phyloP scores from a whole-genome alignment of 768 basidiomycete genomes.

The Suillus subalutaceus region DNA sequence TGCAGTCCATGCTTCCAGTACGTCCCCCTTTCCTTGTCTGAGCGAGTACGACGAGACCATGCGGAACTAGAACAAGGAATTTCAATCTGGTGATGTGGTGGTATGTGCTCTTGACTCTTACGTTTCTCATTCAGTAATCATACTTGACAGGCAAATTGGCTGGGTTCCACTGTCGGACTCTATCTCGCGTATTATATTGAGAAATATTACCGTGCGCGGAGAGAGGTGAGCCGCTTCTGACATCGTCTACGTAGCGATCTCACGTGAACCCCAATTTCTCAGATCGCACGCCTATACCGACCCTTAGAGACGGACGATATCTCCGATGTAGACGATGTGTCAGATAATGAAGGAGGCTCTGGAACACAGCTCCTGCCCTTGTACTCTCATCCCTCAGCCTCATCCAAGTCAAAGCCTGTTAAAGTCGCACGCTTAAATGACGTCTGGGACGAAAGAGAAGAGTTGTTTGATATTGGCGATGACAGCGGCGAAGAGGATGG shows the following conservation, averaged over 20 bases:
- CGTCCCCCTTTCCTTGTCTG: slow-evolving; percentile 22
- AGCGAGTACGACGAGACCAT: slow-evolving; percentile 9
- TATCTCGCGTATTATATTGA: slow-evolving; percentile 70
- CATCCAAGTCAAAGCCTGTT: slow-evolving; percentile 32
- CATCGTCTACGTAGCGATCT: not conserved
- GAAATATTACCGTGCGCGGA: slow-evolving; percentile 73
- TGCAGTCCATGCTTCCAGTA: slow-evolving; percentile 78
- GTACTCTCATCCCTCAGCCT: slow-evolving; percentile 28
- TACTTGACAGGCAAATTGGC: slow-evolving; percentile 67
- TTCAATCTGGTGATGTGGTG: slow-evolving; percentile 72
- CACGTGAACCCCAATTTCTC: slow-evolving; percentile 6
- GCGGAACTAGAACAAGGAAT: slow-evolving; percentile 59
- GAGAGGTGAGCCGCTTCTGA: slow-evolving; percentile 56
- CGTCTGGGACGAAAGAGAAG: slow-evolving; percentile 82
- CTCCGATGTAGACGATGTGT: slow-evolving; percentile 54
- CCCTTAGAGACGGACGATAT: slow-evolving; percentile 59
- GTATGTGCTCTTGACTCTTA: slow-evolving; percentile 43
- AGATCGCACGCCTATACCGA: slow-evolving; percentile 81
- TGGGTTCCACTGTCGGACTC: slow-evolving; percentile 73
- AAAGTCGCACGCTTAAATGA: slow-evolving; percentile 49
- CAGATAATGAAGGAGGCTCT: slow-evolving; percentile 42
- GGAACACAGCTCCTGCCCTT: slow-evolving; percentile 64
- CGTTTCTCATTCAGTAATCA: slow-evolving; percentile 14
- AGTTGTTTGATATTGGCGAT: slow-evolving; percentile 68
- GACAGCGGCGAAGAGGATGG: slow-evolving; percentile 61